Evolutionary conservation across 768 basidiomycete genomes (phyloP), one percentile per base, ranked within the genome.

Genomic region (Mycena venus): DNA sequence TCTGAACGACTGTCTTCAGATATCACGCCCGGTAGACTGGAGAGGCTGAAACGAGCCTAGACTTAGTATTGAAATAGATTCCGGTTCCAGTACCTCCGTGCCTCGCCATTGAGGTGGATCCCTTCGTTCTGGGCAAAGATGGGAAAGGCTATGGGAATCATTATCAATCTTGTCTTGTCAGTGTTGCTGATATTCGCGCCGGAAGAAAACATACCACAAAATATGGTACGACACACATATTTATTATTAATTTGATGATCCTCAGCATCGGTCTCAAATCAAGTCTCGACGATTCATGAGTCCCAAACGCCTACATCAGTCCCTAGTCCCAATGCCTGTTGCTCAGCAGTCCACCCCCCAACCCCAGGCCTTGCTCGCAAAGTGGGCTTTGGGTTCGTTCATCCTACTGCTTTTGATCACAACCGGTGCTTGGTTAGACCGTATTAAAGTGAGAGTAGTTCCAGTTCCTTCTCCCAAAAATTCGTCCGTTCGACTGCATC

Each of bases 401-500:
- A 9, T 68, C n/a, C 49, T 73, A 14, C 51, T 73, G 21, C 40
- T 73, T 51, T 36, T 73, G 17, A 32, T 67, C 17, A 49, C 32
- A 8, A n/a, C 34, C 44, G 59, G 59, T 12, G 29, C 38, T 32
- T 73, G 64, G 72, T 17, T 73, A 19, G 72, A 73, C 44, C 51
- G 61, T 11, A 63, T 68, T 47, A 73, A 73, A 36, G 72, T 73
- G 19, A 8, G 32, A 19, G 60, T 8, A 3, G 9, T 53, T 34
- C 14, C 19, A 19, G 10, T 17, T 44, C 32, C 23, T 10, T 12
- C 21, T 6, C 29, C 29, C 21, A 21, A 19, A 29, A 31, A 34
- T 8, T 40, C 9, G n/a, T n/a, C n/a, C n/a, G n/a, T n/a, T n/a
- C n/a, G n/a, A n/a, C n/a, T n/a, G n/a, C n/a, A n/a, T n/a, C 2